Percentiles rank a stretch among this genome's conserved stretches.
Conservation (phyloP, 768 basidiomycete species). For the Amanita thiersii region DNA sequence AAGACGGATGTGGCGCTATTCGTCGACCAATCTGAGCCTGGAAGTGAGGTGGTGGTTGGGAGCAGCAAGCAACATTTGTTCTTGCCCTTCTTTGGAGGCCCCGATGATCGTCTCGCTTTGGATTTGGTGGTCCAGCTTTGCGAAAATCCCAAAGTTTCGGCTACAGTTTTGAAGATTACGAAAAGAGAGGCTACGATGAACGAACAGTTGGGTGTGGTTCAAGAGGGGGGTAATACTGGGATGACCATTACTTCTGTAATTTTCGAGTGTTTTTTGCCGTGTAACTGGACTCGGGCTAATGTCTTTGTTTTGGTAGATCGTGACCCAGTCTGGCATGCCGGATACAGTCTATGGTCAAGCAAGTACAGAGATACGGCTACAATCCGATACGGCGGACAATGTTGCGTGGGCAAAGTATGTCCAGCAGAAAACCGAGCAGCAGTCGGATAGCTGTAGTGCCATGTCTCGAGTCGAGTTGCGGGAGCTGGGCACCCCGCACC, state of each 20-base stretch:
- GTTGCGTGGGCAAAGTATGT: slow-evolving; percentile 50
- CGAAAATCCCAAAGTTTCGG: slow-evolving; percentile 53
- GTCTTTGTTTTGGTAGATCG: slow-evolving; percentile 1
- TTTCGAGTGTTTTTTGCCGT: slow-evolving; percentile 4
- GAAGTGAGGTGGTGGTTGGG: slow-evolving; percentile 10
- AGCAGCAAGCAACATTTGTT: slow-evolving; percentile 58
- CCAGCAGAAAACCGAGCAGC: slow-evolving; percentile 5
- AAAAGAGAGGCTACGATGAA: slow-evolving; percentile 30
- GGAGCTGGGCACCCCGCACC: slow-evolving; percentile 44
- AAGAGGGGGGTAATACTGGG: slow-evolving; percentile 25
- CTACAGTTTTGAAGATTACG: slow-evolving; percentile 64
- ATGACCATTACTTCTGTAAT: slow-evolving; percentile 44
- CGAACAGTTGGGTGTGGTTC: slow-evolving; percentile 15
- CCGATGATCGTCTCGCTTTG: slow-evolving; percentile 84
- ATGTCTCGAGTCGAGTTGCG: slow-evolving; percentile 57
- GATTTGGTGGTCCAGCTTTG: slow-evolving; percentile 83
- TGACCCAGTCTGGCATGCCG: slow-evolving; percentile 32
- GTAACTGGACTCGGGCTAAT: background rate
- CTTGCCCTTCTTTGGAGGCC: slow-evolving; percentile 90
- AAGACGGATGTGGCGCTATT: slow-evolving; percentile 75
- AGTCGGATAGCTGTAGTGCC: slow-evolving; percentile 16
- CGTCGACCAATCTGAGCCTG: slow-evolving; percentile 53
- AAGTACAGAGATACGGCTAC: slow-evolving; percentile 57
- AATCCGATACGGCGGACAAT: slow-evolving; percentile 81
- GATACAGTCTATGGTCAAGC: slow-evolving; percentile 67